phyloP scores from a whole-genome alignment of 2,329 filamentous ascomycete species.

The Ambrosiella beaveri region DNA sequence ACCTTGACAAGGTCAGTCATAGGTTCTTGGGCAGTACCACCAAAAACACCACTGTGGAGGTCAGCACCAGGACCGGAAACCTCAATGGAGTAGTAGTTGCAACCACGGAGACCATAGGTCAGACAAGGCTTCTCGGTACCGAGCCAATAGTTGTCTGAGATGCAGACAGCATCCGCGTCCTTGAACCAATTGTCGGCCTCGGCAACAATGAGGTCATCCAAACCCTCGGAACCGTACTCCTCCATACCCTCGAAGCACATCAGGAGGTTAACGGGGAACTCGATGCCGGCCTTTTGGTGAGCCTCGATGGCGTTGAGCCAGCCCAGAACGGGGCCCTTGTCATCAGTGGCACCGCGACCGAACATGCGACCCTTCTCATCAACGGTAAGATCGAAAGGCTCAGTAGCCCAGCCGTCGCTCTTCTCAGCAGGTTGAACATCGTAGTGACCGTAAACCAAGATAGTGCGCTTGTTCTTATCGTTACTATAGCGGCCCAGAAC shows the following conservation, averaged over 20 bases:
- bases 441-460: conserved; percentile 96
- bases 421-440: conserved; percentile 91
- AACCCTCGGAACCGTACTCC: conserved; percentile 90
- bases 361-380: conserved; percentile 92
- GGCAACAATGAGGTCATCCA: conserved; percentile 82
- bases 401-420: conserved; percentile 88
- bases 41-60: conserved; percentile 92
- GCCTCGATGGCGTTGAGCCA: conserved; percentile 98
- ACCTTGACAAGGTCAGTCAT: conserved; percentile 90
- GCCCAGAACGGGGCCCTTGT: conserved; percentile 92
- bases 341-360: conserved; percentile 86
- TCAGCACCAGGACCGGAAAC: conserved; percentile 83
- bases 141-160: conserved; percentile 99
- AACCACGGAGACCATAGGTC: conserved; percentile 90
- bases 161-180: conserved; percentile 90
- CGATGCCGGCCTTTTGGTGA: conserved; percentile 83
- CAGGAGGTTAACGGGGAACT: conserved; percentile 91
- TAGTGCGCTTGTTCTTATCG: conserved; percentile 83
- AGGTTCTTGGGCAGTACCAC: conserved; percentile 88
- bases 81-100: conserved; percentile 93
- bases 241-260: conserved; percentile 99
- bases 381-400: conserved; percentile 77
- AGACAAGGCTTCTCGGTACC: conserved; percentile 96
- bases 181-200: conserved; percentile 93
- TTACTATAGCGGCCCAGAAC: conserved; percentile 83